Percentiles rank a stretch among this genome's conserved stretches.
Conservation (phyloP, 1,139 yeast genomes). For the Magnusiomyces clavatus region DNA sequence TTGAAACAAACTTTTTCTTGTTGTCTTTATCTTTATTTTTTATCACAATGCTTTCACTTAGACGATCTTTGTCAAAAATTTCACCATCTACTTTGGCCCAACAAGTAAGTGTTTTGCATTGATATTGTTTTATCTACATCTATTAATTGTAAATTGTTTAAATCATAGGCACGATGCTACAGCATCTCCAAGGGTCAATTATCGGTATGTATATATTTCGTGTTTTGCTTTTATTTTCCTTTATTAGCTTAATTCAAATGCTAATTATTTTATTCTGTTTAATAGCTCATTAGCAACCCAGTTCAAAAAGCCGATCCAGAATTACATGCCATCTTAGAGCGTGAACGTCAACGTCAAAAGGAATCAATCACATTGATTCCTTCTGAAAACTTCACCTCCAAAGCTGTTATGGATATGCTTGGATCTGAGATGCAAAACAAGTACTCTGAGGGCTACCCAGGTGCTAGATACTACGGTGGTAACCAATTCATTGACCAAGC, state of each 20-base stretch:
- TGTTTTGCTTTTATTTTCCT: neutral
- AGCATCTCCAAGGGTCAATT: conserved; percentile 4
- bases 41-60: too few relatives aligned
- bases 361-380: conserved; percentile 93
- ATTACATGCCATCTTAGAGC: conserved; percentile 55
- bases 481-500: conserved; percentile 92
- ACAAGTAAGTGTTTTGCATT: too few relatives aligned
- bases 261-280: neutral
- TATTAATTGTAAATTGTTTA: neutral
- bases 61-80: too few relatives aligned
- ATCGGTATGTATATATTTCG: conserved; percentile 1
- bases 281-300: conserved; percentile 12
- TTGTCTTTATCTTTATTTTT: too few relatives aligned
- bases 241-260: neutral
- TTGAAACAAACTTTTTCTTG: too few relatives aligned
- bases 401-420: conserved; percentile 91
- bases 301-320: conserved; percentile 32
- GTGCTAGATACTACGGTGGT: conserved; percentile 96
- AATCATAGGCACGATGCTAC: neutral
- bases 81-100: too few relatives aligned
- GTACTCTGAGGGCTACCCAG: conserved; percentile 98
- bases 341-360: conserved; percentile 88
- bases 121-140: neutral
- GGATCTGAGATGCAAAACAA: conserved; percentile 99
- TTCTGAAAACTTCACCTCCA: conserved; percentile 94